A percentile compares a stretch with the other conserved stretches of the same genome.
Conservation (phyloP, 2,329 filamentous ascomycete genomes). For the Ceratocystis alfenasii region DNA sequence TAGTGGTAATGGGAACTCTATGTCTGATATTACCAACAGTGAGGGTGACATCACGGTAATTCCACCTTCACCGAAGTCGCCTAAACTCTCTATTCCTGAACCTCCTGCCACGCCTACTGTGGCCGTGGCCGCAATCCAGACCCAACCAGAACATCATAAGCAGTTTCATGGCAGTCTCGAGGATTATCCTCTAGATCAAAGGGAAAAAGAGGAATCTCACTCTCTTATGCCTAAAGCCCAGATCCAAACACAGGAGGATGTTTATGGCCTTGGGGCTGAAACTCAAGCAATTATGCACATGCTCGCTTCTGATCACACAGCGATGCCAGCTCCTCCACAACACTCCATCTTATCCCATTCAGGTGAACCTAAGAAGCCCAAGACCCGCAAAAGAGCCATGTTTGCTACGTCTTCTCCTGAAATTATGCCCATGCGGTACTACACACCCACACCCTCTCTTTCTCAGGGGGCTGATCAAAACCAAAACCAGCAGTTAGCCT, state of each 20-base stretch:
- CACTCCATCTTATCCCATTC: neutral
- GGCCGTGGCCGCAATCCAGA: neutral
- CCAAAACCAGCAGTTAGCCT: constrained; percentile 18
- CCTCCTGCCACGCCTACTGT: neutral
- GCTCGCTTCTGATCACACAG: neutral
- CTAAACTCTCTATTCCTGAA: neutral
- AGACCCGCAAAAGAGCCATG: constrained; percentile 11
- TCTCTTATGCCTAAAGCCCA: neutral
- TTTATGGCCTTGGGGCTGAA: constrained; percentile 28
- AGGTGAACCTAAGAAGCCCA: neutral
- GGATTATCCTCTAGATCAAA: neutral
- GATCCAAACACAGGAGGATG: constrained; percentile 17
- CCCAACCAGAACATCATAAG: neutral
- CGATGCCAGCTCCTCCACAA: neutral
- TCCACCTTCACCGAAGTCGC: neutral
- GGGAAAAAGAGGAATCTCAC: neutral
- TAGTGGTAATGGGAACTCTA: neutral
- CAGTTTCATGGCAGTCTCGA: neutral
- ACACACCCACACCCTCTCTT: constrained; percentile 16
- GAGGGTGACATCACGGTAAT: constrained; percentile 9
- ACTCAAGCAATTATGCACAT: constrained; percentile 25
- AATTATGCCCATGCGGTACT: constrained; percentile 18
- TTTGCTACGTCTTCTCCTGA: constrained; percentile 19
- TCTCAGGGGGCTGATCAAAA: constrained; percentile 14
- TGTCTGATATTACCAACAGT: constrained; percentile 9